phyloP scores from a whole-genome alignment of 2,329 filamentous ascomycete species.

The Exutisphaerella laricina region DNA sequence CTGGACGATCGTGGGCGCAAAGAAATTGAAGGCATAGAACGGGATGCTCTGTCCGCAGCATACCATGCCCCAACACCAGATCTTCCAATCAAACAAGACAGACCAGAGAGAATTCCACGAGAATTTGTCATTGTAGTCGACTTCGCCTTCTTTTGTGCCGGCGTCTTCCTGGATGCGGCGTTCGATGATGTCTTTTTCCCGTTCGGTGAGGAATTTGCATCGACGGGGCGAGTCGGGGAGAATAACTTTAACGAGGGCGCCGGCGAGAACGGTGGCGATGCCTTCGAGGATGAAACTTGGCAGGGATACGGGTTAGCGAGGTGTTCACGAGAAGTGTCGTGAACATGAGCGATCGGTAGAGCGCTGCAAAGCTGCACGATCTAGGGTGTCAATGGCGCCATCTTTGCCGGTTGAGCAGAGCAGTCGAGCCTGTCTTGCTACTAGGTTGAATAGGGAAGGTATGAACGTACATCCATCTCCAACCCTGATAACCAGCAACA shows the following conservation, averaged over 20 bases:
- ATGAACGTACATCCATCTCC: too few species aligned
- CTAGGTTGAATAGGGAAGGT: too few species aligned
- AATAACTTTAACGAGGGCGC: slow-evolving; percentile 48
- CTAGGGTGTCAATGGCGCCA: too few species aligned
- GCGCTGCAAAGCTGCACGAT: too few species aligned
- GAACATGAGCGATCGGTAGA: too few species aligned
- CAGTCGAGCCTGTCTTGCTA: too few species aligned
- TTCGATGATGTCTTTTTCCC: background rate
- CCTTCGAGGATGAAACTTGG: slow-evolving; percentile 55
- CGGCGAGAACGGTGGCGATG: slow-evolving; percentile 47
- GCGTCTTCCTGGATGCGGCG: slow-evolving; percentile 16
- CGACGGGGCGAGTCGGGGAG: slow-evolving; percentile 47
- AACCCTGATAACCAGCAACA: slow-evolving; percentile 30
- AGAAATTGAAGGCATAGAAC: slow-evolving; percentile 10
- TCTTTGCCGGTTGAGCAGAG: too few species aligned
- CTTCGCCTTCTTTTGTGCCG: slow-evolving; percentile 16
- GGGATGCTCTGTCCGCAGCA: background rate
- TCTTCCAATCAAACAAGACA: slow-evolving; percentile 17
- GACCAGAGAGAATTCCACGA: slow-evolving; percentile 21
- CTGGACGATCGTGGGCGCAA: slow-evolving; percentile 17
- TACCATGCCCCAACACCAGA: slow-evolving; percentile 22
- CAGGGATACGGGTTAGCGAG: too few species aligned
- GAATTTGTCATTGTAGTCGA: slow-evolving; percentile 20
- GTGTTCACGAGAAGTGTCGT: too few species aligned
- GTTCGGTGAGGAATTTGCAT: slow-evolving; percentile 23